Percentiles rank a stretch among this genome's conserved stretches.
Evolutionary conservation across 345 rosid genomes (phyloP).

Genomic region (Lagerstroemia speciosa): DNA sequence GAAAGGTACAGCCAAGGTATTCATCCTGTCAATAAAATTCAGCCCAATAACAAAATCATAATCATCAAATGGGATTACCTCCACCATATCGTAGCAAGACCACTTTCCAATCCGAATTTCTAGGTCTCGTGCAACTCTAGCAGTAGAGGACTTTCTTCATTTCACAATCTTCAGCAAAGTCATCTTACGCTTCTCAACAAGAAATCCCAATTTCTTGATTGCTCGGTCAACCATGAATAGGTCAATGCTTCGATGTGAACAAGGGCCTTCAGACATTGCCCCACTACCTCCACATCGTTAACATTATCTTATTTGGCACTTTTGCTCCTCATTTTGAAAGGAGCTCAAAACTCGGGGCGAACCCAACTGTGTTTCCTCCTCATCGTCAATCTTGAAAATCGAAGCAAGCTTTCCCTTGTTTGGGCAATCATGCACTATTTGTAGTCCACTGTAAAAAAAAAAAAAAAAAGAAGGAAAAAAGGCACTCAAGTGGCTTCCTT

Average conservation of each 20-base stretch:
- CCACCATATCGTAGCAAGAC: neutral
- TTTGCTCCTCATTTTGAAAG: neutral
- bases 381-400: neutral
- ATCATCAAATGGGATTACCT: neutral
- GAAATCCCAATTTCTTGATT: neutral
- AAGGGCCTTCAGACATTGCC: neutral
- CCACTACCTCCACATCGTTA: accelerated
- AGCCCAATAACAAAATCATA: neutral
- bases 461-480: no score
- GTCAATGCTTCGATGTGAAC: neutral
- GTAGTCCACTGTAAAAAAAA: neutral
- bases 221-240: neutral
- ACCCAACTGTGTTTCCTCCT: neutral
- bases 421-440: neutral
- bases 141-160: neutral
- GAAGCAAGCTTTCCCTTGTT: neutral
- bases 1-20: no score
- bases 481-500: neutral
- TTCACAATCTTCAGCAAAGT: neutral
- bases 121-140: neutral
- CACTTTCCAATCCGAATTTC: neutral
- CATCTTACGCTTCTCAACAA: no score
- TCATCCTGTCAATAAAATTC: neutral
- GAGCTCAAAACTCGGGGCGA: neutral
- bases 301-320: neutral